A percentile compares a stretch with the other conserved stretches of the same genome.
phyloP scores from a whole-genome alignment of 1,284 basidiomycete species.

The Fomitopsis pinicola region DNA sequence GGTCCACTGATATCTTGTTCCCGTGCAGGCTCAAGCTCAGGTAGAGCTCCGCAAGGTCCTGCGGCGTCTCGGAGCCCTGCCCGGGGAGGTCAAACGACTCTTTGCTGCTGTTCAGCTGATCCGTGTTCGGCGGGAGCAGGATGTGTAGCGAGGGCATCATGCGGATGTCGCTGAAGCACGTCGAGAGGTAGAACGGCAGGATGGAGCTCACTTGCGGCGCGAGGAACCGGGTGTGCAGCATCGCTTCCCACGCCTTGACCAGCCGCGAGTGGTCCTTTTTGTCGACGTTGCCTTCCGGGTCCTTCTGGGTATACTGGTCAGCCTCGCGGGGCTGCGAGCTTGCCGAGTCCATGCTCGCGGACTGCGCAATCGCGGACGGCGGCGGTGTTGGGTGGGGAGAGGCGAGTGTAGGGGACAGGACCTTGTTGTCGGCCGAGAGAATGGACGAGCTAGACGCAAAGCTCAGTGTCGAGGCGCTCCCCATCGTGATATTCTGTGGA shows the following conservation, averaged over 20 bases:
- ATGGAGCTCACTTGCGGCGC: conserved; percentile 51
- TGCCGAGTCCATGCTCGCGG: conserved; percentile 4
- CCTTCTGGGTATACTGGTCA: not conserved
- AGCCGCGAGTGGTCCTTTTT: conserved; percentile 53
- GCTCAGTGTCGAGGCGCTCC: conserved; percentile 4
- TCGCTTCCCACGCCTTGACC: conserved; percentile 60
- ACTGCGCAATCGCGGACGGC: not conserved
- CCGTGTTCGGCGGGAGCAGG: conserved; percentile 49
- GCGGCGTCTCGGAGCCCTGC: conserved; percentile 1
- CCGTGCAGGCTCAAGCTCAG: conserved; percentile 12
- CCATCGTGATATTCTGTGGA: not conserved
- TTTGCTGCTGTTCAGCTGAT: conserved; percentile 9
- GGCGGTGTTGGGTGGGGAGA: not conserved
- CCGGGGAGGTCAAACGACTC: not conserved
- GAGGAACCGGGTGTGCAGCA: conserved; percentile 59
- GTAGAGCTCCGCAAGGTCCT: conserved; percentile 9
- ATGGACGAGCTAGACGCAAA: conserved; percentile 1
- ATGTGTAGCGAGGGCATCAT: conserved; percentile 49
- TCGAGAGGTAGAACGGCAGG: conserved; percentile 64
- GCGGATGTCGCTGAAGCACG: conserved; percentile 51
- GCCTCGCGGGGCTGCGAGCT: not conserved
- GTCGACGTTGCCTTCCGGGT: not conserved
- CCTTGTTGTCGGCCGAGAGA: not conserved
- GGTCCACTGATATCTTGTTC: conserved; percentile 9
- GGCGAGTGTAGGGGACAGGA: not conserved